Evolutionary conservation across 257 asterid genomes (phyloP), one percentile per base, ranked within the genome.

Genomic region (Nicotiana benthamiana): DNA sequence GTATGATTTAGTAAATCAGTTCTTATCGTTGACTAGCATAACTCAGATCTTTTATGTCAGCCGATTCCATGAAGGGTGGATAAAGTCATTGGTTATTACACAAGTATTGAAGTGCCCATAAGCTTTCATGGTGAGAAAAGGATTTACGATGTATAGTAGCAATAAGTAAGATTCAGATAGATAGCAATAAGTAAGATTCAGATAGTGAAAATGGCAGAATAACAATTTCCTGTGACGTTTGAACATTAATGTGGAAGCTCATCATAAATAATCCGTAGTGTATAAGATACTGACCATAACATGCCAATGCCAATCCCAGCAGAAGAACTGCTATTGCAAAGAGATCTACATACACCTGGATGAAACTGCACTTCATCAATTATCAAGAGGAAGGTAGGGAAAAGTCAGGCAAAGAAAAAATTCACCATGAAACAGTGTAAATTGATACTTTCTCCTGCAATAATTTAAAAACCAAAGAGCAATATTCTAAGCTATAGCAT

Each of bases 261-360:
- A 24, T 51, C 56, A 24, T 63, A 43, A 27, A 28, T 27, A 18
- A 18, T 24, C 48, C n/a, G 8, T 10, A 48, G 52, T 27, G 64
- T 59, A 80, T 16, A 40, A 83, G 75, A 79, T 74, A 77, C 94
- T 87, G 82, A 95, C 99, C 99, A 51, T 95, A 95, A 89, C 94
- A 88, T 70, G 98, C 98, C 90, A 95, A 88, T 74, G 99, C 97
- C 87, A 91, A 97, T 85, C 98, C 99, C 15, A 95, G 89, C 80
- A 90, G 79, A 80, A 95, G 83, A 81, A 87, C 84, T 56, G 92
- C 86, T 53, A 91, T 70, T n/a, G 98, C 87, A 72, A 92, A 87
- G 80, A 94, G 89, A 87, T 90, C 98, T 65, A 92, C 94, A 67
- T 93, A 93, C 79, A 95, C 92, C 99, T 95, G 93, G 87, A 86